Evolutionary conservation across 2,329 filamentous ascomycete species (phyloP), one percentile per base, ranked within the genome.

Genomic region (Drechslerella coelobrocha): DNA sequence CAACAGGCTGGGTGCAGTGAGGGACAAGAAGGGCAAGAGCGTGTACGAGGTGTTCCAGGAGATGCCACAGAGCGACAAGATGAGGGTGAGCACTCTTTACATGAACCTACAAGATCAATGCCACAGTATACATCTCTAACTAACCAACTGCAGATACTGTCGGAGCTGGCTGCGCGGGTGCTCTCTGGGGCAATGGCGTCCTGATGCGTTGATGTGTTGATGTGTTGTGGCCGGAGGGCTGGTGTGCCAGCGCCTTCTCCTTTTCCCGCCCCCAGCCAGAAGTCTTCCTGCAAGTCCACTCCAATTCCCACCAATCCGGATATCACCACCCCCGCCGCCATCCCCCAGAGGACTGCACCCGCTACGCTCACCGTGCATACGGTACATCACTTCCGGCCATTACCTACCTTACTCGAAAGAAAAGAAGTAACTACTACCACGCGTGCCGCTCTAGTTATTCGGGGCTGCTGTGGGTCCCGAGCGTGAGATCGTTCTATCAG

Each of bases 11-110:
- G 94, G 94, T 0, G 90, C 91, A 6, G 85, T 99, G 21, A 84
- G 94, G 60, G 94, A 99, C 80, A 87, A 89, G 31, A 91, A 88
- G 80, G 92, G 92, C 23, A 97, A 97, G 87, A 96, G 91, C 77
- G 94, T 99, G 5, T 97, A 95, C 79, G 83, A 87, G 27, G 94
- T 96, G 10, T 97, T 93, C 34, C 76, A 91, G 83, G 90, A 96
- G 76, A 82, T 99, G 77, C 92, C 92, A 56, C 89, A 91, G 79
- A 83, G 83, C 53, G 92, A 96, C 76, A 89, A 91, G 77, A 87
- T 91, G 62, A 87, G 87, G 78, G 79, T 99, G 23, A 48, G 43
- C n/a, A n/a, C n/a, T n/a, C n/a, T n/a, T n/a, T 48, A 14, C 43
- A 48, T 14, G n/a, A 10, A 48, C 4, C 4, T 21, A 2, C 17